Evolutionary conservation across 495 filamentous ascomycete genomes (phyloP), one percentile per base, ranked within the genome.

Genomic region (Immersiella caudata): DNA sequence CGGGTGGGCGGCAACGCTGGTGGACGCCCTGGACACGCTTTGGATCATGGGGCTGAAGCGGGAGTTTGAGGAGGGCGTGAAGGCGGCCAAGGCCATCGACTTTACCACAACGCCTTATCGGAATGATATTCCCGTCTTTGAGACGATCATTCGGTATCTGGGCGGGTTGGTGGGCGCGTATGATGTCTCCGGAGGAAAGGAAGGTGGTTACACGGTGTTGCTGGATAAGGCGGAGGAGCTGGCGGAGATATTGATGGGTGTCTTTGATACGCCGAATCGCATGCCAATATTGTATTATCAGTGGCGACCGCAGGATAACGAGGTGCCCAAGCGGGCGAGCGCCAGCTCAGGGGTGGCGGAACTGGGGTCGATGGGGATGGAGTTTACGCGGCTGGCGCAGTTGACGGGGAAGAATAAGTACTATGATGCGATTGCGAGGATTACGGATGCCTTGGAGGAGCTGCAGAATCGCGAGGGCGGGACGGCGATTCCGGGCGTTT

Each of bases 241-340:
- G 57, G 95, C 87, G 18, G 93, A 97, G 71, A 85, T 99, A 29
- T 74, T 99, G 59, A 96, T 96, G 80, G 89, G 92, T 52, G 89
- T 91, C 14, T 99, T 99, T 77, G 95, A 99, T 77, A 98, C 95
- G 8, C 94, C 95, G 0, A 99, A 99, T 74, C 87, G 94, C 64
- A 96, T 99, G 93, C 95, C 95, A 14, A 75, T 91, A 21, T 87
- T 95, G 2, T 94, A 89, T 76, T 97, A 96, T 78, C 82, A 86
- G 56, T 97, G 93, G 93, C 86, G 87, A 36, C 92, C 93, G 26
- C 79, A 81, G 14, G 87, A 84, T 70, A 87, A 86, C 60, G 84
- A 83, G 36, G 83, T 88, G 61, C 87, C 87, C 12, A 90, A 91
- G 71, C 85, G 86, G 40, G 93, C 92, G 0, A 84, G 82, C 68